Evolutionary conservation across 2,329 filamentous ascomycete genomes (phyloP).

Genomic region (Pseudocercospora ulei): DNA sequence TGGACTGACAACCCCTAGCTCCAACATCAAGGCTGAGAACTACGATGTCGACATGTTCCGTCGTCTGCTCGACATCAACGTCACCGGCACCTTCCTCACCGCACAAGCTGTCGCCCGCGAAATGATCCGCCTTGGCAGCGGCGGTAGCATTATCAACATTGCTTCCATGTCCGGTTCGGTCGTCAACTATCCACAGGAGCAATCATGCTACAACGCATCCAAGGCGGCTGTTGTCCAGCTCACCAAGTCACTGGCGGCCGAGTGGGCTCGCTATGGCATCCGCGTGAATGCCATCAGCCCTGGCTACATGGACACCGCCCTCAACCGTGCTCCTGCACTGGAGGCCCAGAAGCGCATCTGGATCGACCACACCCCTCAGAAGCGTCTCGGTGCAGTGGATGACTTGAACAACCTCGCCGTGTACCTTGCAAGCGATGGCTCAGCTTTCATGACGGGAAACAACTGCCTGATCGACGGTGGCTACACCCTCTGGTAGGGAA

Average conservation of each 20-base stretch:
- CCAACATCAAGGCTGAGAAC: conserved; percentile 71
- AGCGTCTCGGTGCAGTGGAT: conserved; percentile 60
- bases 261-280: conserved; percentile 74
- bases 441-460: conserved; percentile 65
- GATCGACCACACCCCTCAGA: conserved; percentile 63
- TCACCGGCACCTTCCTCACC: conserved; percentile 69
- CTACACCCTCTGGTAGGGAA: conserved; percentile 49
- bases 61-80: conserved; percentile 70
- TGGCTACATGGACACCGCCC: conserved; percentile 76
- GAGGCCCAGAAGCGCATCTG: conserved; percentile 77
- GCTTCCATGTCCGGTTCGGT: conserved; percentile 51
- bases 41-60: conserved; percentile 70
- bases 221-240: conserved; percentile 72
- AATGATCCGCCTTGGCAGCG: conserved; percentile 63
- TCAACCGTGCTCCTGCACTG: conserved; percentile 67
- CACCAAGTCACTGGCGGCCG: conserved; percentile 68
- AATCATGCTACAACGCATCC: conserved; percentile 73
- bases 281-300: conserved; percentile 77
- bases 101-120: conserved; percentile 47
- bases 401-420: conserved; percentile 70
- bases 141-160: conserved; percentile 64
- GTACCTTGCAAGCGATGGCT: conserved; percentile 64
- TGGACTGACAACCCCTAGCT: conserved; percentile 38
- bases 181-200: conserved; percentile 56
- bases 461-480: conserved; percentile 64